Percentiles rank a stretch among this genome's conserved stretches.
phyloP scores from a whole-genome alignment of 1,284 basidiomycete species.

The Naganishia sp. region DNA sequence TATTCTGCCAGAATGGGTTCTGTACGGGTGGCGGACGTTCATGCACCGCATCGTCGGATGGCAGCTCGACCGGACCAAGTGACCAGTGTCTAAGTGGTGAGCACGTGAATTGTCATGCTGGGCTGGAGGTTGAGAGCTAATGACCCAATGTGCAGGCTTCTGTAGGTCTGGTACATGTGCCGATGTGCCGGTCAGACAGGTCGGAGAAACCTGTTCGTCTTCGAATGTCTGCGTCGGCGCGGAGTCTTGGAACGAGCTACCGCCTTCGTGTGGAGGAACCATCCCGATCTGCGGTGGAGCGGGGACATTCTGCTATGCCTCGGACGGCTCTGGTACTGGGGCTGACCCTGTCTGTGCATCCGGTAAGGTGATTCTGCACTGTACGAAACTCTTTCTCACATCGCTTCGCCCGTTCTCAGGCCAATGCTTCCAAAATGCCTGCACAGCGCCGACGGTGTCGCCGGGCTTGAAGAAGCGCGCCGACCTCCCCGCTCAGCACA shows the following conservation, averaged over 20 bases:
- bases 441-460: neutral
- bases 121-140: no score
- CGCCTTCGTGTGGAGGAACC: neutral
- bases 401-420: neutral
- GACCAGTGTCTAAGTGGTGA: neutral
- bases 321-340: neutral
- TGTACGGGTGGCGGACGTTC: neutral
- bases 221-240: neutral
- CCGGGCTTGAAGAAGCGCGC: constrained; percentile 1
- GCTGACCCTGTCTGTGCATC: constrained; percentile 12
- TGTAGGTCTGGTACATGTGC: no score
- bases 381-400: no score
- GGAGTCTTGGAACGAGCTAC: neutral
- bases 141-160: no score
- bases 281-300: neutral
- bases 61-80: neutral
- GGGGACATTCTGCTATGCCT: neutral
- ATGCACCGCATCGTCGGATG: neutral
- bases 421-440: constrained; percentile 1
- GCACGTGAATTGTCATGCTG: no score
- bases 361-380: neutral
- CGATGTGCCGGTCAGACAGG: no score
- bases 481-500: neutral
- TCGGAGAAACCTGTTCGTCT: no score
- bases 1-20: no score